phyloP scores from a whole-genome alignment of 1,284 basidiomycete genomes.

The Ustilago curta region DNA sequence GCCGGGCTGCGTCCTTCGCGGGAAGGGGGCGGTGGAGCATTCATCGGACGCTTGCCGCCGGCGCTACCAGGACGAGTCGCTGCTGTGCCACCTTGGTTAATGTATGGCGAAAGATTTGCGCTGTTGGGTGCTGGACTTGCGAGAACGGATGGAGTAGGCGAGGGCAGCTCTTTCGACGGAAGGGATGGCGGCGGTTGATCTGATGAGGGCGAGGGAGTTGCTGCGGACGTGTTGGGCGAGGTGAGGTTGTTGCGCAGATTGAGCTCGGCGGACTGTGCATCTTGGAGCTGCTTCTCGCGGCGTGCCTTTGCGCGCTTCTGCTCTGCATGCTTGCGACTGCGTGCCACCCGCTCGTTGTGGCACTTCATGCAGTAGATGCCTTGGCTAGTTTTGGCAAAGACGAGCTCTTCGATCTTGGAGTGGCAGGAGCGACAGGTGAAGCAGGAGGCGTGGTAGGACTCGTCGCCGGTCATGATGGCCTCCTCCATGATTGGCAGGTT shows the following conservation, averaged over 20 bases:
- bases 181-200: constrained; percentile 33
- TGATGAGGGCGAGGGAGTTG: constrained; percentile 7
- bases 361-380: constrained; percentile 99
- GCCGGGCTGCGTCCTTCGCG: constrained; percentile 40
- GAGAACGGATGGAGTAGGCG: constrained; percentile 18
- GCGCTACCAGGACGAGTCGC: constrained; percentile 33
- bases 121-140: constrained; percentile 25
- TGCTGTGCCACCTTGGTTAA: constrained; percentile 19
- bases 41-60: constrained; percentile 40
- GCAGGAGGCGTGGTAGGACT: constrained; percentile 97
- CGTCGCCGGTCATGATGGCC: constrained; percentile 75
- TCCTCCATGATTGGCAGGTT: constrained; percentile 53
- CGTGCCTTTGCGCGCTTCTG: constrained; percentile 70
- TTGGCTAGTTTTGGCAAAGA: constrained; percentile 97
- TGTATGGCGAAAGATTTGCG: constrained; percentile 36
- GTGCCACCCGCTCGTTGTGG: constrained; percentile 94
- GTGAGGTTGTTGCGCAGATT: constrained; percentile 7
- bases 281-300: constrained; percentile 43
- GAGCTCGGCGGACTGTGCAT: constrained; percentile 26
- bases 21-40: constrained; percentile 48
- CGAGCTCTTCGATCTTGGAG: constrained; percentile 93
- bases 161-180: constrained; percentile 24
- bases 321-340: constrained; percentile 89
- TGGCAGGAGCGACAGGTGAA: constrained; percentile 97
- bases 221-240: neutral